Conservation (phyloP, 1,139 yeast genomes). For the Nakaseomyces glabratus region DNA sequence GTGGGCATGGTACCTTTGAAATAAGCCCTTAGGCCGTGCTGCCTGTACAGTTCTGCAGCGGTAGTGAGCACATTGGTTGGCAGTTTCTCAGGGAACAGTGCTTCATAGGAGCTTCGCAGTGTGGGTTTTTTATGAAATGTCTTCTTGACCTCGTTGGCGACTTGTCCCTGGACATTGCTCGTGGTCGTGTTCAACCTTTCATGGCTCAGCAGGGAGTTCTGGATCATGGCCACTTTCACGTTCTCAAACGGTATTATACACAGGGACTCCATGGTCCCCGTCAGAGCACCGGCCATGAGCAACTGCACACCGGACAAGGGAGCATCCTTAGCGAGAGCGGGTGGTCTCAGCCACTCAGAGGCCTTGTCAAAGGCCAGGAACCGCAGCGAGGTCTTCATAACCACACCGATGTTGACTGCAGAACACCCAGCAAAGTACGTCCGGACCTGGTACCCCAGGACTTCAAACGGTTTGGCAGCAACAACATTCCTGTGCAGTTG, state of each 20-base stretch:
- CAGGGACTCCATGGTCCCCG: conserved; percentile 73
- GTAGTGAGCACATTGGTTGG: conserved; percentile 37
- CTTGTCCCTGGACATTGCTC: conserved; percentile 7
- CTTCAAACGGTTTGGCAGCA: conserved; percentile 6
- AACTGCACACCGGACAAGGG: conserved; percentile 61
- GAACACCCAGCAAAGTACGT: conserved; percentile 67
- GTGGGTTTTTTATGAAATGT: conserved; percentile 20
- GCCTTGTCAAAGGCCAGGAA: conserved; percentile 70
- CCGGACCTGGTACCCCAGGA: conserved; percentile 15
- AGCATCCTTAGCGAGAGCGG: conserved; percentile 36
- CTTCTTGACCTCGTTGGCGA: conserved; percentile 10
- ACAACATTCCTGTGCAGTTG: conserved; percentile 42
- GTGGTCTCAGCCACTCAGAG: conserved; percentile 57
- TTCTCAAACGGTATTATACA: conserved; percentile 89
- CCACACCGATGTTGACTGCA: conserved; percentile 69
- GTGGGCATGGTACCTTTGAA: conserved; percentile 79
- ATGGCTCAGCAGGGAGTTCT: conserved; percentile 37
- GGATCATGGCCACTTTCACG: conserved; percentile 78
- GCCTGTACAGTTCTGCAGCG: conserved; percentile 53
- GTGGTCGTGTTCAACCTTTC: conserved; percentile 9
- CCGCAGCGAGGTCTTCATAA: conserved; percentile 63
- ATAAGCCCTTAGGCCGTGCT: conserved; percentile 74
- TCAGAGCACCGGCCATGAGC: conserved; percentile 77
- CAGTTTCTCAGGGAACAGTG: conserved; percentile 9
- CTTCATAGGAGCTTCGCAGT: conserved; percentile 14